These are phyloP conservation scores for Penicillium mononematosum DNA, from an alignment of 495 filamentous ascomycete genomes.

Conservation along the genomic window DNA sequence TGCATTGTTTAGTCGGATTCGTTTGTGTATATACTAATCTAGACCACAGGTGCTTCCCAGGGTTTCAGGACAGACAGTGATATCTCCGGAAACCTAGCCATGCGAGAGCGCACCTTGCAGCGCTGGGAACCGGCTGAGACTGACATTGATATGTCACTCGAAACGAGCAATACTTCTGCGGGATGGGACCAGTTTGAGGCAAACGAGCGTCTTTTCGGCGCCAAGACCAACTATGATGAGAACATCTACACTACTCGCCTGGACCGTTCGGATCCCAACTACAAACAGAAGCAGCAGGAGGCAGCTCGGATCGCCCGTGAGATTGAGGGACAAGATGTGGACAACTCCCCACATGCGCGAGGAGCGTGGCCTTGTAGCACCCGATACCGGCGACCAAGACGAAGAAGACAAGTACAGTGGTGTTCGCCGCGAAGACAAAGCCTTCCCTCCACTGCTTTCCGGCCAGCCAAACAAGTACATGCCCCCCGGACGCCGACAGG, in stretches of 20 bases:
- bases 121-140: slow-evolving; percentile 75
- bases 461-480: slow-evolving; percentile 77
- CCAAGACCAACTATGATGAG: slow-evolving; percentile 87
- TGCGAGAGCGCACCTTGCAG: slow-evolving; percentile 74
- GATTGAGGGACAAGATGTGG: slow-evolving; percentile 69
- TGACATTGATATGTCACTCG: slow-evolving; percentile 65
- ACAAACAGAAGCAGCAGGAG: slow-evolving; percentile 69
- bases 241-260: slow-evolving; percentile 91
- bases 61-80: slow-evolving; percentile 85
- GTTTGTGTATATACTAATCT: slow-evolving; percentile 8
- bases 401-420: slow-evolving; percentile 95
- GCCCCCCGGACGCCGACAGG: slow-evolving; percentile 79
- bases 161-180: slow-evolving; percentile 45
- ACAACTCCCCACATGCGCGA: slow-evolving; percentile 82
- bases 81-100: slow-evolving; percentile 70
- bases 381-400: slow-evolving; percentile 73
- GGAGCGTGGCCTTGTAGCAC: slow-evolving; percentile 71
- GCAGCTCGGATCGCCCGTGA: slow-evolving; percentile 86
- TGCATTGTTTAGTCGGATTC: not conserved
- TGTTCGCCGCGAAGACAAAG: slow-evolving; percentile 68
- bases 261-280: slow-evolving; percentile 75
- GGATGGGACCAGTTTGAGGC: slow-evolving; percentile 94
- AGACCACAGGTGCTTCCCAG: slow-evolving; percentile 43
- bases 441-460: slow-evolving; percentile 65
- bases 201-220: slow-evolving; percentile 83